These are phyloP conservation scores for Fagopyrum esculentum DNA, from an alignment of 148 eudicot species.

Conservation along the genomic window DNA sequence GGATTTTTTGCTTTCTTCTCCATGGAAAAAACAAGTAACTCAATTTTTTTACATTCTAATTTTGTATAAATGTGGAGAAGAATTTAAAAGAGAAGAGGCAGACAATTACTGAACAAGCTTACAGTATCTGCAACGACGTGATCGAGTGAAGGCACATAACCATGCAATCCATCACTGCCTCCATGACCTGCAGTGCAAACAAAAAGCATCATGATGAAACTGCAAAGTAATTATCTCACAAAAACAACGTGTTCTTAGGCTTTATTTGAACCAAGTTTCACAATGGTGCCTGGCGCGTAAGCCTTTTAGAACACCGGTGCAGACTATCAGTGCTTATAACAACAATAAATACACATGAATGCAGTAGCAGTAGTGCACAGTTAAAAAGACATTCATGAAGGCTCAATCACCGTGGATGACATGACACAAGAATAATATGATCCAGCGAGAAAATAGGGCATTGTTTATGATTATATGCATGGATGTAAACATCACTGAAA, in stretches of 20 bases:
- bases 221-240: neutral
- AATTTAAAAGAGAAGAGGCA: neutral
- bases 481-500: neutral
- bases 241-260: neutral
- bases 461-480: neutral
- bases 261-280: neutral
- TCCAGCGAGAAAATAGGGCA: neutral
- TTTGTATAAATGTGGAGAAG: neutral
- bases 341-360: neutral
- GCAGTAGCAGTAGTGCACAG: neutral
- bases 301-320: neutral
- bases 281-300: neutral
- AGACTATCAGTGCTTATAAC: conserved; percentile 1
- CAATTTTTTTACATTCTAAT: neutral
- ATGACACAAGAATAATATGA: neutral
- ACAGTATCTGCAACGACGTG: conserved; percentile 68
- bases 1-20: neutral
- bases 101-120: conserved; percentile 17
- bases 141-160: conserved; percentile 78
- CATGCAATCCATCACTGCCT: conserved; percentile 95
- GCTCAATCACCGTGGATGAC: neutral
- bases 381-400: neutral
- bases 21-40: neutral
- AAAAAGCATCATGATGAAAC: neutral
- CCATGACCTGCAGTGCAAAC: conserved; percentile 56